Evolutionary conservation across 2,329 filamentous ascomycete genomes (phyloP).

Genomic region (Aureobasidium uvarum): DNA sequence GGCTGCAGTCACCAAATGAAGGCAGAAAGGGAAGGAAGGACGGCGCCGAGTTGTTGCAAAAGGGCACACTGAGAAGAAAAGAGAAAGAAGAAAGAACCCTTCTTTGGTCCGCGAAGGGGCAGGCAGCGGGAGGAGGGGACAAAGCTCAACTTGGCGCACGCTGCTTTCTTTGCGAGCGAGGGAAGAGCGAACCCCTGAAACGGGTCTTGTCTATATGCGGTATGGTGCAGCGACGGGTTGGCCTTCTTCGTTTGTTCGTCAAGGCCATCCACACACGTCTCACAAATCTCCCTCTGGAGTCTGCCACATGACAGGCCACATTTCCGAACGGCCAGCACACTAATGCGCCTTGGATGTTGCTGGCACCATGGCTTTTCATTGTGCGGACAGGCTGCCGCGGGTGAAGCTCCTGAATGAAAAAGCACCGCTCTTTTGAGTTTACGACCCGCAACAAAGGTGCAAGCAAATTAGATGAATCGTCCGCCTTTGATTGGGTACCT

Average conservation of each 20-base stretch:
- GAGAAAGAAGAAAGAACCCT: conserved; percentile 20
- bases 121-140: conserved; percentile 11
- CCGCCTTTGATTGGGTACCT: conserved; percentile 11
- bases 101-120: background rate
- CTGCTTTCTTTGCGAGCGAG: background rate
- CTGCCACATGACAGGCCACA: conserved; percentile 13
- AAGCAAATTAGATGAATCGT: conserved; percentile 22
- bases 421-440: conserved; percentile 14
- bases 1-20: conserved; percentile 23
- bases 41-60: conserved; percentile 14
- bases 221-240: background rate
- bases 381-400: background rate
- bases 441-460: conserved; percentile 23
- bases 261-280: background rate
- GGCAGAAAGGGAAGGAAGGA: conserved; percentile 23
- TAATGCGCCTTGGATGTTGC: conserved; percentile 10
- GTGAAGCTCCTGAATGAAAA: conserved; percentile 18
- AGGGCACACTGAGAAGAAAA: conserved; percentile 19
- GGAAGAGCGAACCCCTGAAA: background rate
- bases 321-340: background rate
- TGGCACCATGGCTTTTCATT: conserved; percentile 8
- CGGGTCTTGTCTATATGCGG: too few species aligned
- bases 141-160: conserved; percentile 17
- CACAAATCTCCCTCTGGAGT: background rate
- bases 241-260: conserved; percentile 18